Percentiles rank a stretch among this genome's conserved stretches.
Evolutionary conservation across 78 protist genomes (phyloP).

Genomic region (Cavenderia fasciculata): DNA sequence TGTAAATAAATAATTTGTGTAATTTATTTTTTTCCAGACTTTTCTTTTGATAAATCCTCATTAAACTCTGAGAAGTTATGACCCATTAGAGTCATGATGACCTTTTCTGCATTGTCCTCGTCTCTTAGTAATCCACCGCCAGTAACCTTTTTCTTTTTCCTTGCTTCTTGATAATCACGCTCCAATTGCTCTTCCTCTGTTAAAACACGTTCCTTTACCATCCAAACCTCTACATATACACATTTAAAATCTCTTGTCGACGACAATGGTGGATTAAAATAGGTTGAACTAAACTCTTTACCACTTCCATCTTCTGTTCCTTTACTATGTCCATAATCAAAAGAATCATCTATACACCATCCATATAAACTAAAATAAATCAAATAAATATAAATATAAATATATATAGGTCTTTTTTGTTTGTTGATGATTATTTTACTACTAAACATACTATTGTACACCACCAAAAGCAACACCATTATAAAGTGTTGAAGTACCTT

Average conservation of each 20-base stretch:
- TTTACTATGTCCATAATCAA: slow-evolving; percentile 37
- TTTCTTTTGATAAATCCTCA: slow-evolving; percentile 4
- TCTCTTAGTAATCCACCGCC: background rate
- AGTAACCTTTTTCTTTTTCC: background rate
- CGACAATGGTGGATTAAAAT: slow-evolving; percentile 4
- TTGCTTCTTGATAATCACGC: slow-evolving; percentile 3
- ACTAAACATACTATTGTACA: background rate
- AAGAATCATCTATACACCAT: slow-evolving; percentile 11
- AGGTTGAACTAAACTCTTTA: background rate
- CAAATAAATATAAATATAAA: background rate
- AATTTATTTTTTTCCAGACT: too few relatives aligned
- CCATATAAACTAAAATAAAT: slow-evolving; percentile 9
- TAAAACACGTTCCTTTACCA: background rate
- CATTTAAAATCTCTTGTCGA: slow-evolving; percentile 8
- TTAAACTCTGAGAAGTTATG: slow-evolving; percentile 20
- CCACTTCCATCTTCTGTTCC: background rate
- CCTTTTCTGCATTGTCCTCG: slow-evolving; percentile 43
- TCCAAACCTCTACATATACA: slow-evolving; percentile 41
- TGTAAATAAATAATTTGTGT: too few relatives aligned
- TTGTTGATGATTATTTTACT: background rate
- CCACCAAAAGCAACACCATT: slow-evolving; percentile 73
- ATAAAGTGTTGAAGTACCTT: slow-evolving; percentile 24
- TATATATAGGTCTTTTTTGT: background rate
- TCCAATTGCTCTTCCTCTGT: slow-evolving; percentile 21
- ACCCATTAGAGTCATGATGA: slow-evolving; percentile 32